Base-by-base conservation (phyloP, 768 basidiomycete genomes). In the Suillus plorans region DNA sequence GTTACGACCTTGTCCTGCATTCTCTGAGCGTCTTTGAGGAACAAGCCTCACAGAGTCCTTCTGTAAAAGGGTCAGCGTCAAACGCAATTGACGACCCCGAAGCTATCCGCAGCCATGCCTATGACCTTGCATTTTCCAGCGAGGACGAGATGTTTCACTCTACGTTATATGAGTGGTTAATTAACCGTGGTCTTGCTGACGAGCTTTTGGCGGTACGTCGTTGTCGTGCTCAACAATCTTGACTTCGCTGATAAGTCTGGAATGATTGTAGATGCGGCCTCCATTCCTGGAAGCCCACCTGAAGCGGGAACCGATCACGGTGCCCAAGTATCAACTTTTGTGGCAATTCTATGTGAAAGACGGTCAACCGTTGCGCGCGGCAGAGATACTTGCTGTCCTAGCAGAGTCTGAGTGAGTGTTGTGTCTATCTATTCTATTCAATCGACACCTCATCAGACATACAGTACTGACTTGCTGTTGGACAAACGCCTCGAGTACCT, bases 321-420 rank as follows among this genome's bases (percentile, higher is more conserved):
- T 91, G 18, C 85, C 91, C 68, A 95, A 95, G 73, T 88, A 85
- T 71, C 93, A 99, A 70, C 79, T 99, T 2, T 80, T 99, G 3
- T 99, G 97, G 97, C 94, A 98, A 71, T 98, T 94, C 78, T 97
- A 97, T 72, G 95, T 97, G 61, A 92, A 97, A 70, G 90, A 93
- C 69, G 90, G 91, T 1, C 91, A 95, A 69, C 91, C 91, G 39
- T 75, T 95, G 55, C 85, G 91, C 52, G 97, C 97, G 3, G 96
- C 97, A 1, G 89, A 92, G 73, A 90, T 97, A 0, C 85, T 99
- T 53, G 85, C 86, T 14, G 80, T 85, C 16, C 79, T 99, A 56
- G 96, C 97, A 37, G 92, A 97, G 71, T 91, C 94, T 16, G 84
- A 91, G 93, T 96, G 66, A 58, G 57, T 72, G 91, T 63, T 50